Conservation (phyloP, 257 asterid genomes). For the Solanum ahanhuiri region DNA sequence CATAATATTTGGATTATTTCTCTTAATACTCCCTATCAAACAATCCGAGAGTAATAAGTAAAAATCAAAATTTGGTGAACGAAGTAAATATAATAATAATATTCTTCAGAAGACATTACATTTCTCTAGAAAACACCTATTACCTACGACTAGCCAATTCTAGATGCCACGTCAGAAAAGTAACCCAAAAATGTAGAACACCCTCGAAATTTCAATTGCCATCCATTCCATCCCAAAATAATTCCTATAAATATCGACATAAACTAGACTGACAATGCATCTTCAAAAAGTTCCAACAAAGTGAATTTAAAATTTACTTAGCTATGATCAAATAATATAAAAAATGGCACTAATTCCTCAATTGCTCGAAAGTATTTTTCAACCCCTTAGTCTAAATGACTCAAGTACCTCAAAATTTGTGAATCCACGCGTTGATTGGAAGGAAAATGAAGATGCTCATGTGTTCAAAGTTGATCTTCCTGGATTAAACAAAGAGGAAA, state of each 20-base stretch:
- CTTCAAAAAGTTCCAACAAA: neutral
- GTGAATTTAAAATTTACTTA: neutral
- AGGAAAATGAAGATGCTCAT: neutral
- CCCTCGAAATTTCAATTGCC: neutral
- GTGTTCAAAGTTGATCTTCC: neutral
- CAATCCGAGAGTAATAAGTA: neutral
- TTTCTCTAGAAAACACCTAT: neutral
- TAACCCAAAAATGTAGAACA: neutral
- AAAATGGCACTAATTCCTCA: constrained; percentile 8
- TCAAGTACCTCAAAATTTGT: neutral
- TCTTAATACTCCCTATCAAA: neutral
- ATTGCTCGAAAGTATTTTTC: neutral
- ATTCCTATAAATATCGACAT: neutral
- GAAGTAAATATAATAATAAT: neutral
- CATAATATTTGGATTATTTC: neutral
- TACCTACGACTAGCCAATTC: neutral
- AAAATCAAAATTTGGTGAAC: no score
- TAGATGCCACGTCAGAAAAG: neutral
- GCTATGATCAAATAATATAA: no score
- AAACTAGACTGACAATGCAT: neutral
- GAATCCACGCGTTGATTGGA: neutral
- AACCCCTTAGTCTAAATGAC: neutral
- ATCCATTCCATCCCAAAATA: neutral
- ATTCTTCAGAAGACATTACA: neutral
- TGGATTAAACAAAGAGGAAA: neutral